Conservation (phyloP, 73 alveolate genomes). For the Durusdinium trenchii region DNA sequence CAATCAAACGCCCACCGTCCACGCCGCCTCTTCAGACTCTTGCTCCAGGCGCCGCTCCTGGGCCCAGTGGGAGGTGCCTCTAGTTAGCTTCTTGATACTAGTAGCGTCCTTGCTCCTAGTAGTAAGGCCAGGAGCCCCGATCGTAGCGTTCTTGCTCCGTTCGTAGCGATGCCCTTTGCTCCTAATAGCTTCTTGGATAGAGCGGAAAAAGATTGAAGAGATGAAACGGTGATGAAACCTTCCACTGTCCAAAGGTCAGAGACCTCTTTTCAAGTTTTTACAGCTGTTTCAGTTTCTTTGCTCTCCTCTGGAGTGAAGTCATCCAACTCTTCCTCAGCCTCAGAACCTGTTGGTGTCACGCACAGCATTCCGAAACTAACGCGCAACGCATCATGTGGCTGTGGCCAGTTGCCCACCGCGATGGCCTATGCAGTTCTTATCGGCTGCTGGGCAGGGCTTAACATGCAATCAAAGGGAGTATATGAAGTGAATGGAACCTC, state of each 20-base stretch:
- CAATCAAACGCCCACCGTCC: neutral
- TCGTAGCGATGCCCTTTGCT: too few relatives aligned
- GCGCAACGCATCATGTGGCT: too few relatives aligned
- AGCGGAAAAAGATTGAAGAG: neutral
- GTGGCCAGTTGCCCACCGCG: too few relatives aligned
- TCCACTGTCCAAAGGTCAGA: neutral
- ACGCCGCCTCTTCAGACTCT: slow-evolving; percentile 62
- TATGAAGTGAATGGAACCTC: too few relatives aligned
- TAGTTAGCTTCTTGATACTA: neutral
- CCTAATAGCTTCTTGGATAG: neutral
- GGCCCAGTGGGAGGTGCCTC: neutral
- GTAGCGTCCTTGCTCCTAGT: too few relatives aligned
- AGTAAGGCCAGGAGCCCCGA: too few relatives aligned
- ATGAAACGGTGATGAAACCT: neutral
- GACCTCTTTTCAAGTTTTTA: too few relatives aligned
- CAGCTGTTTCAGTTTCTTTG: too few relatives aligned
- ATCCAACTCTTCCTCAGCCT: slow-evolving; percentile 17
- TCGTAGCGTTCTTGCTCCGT: too few relatives aligned
- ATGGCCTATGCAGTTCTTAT: too few relatives aligned
- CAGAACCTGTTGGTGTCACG: neutral
- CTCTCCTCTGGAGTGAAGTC: slow-evolving; percentile 85
- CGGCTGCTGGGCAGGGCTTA: too few relatives aligned
- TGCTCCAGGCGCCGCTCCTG: slow-evolving; percentile 87
- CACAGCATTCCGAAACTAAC: neutral
- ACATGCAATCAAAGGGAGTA: too few relatives aligned